These are phyloP conservation scores for Rhinocladiella mackenziei DNA, from an alignment of 2,329 filamentous ascomycete genomes.

Conservation along the genomic window DNA sequence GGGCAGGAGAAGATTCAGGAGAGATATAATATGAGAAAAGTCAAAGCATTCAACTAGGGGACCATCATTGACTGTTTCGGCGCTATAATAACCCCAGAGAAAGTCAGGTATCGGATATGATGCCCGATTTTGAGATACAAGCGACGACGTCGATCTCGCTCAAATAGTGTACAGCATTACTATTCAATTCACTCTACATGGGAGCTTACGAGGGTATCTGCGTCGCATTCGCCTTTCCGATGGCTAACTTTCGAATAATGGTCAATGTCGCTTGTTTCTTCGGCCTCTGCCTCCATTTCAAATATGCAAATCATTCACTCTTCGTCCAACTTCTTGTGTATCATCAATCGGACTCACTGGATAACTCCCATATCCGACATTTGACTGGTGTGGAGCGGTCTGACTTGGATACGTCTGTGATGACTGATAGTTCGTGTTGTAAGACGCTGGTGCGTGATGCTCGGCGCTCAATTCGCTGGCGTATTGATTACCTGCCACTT, in stretches of 20 bases:
- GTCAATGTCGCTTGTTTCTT: not conserved
- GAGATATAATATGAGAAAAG: not conserved
- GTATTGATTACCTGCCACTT: constrained; percentile 13
- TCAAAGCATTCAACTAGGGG: not conserved
- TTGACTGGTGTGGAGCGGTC: constrained; percentile 1
- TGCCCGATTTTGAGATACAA: no score
- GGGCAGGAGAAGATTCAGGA: not conserved
- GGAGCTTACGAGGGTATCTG: constrained; percentile 12
- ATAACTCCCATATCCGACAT: constrained; percentile 4
- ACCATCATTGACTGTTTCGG: no score
- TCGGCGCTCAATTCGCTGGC: constrained; percentile 10
- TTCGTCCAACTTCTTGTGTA: constrained; percentile 11
- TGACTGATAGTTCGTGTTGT: constrained; percentile 23
- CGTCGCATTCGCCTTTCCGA: no score
- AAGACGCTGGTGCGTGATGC: constrained; percentile 15
- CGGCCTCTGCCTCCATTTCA: not conserved
- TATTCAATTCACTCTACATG: constrained; percentile 8
- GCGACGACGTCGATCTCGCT: no score
- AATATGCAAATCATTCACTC: constrained; percentile 24
- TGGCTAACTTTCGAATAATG: not conserved
- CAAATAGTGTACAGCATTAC: no score
- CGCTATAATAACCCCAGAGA: no score
- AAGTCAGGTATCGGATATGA: not conserved
- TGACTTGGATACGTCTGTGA: constrained; percentile 16
- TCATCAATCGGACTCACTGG: constrained; percentile 19